Percentiles rank a stretch among this genome's conserved stretches.
Evolutionary conservation across 768 basidiomycete genomes (phyloP).

Genomic region (Phanerochaete carnosa): DNA sequence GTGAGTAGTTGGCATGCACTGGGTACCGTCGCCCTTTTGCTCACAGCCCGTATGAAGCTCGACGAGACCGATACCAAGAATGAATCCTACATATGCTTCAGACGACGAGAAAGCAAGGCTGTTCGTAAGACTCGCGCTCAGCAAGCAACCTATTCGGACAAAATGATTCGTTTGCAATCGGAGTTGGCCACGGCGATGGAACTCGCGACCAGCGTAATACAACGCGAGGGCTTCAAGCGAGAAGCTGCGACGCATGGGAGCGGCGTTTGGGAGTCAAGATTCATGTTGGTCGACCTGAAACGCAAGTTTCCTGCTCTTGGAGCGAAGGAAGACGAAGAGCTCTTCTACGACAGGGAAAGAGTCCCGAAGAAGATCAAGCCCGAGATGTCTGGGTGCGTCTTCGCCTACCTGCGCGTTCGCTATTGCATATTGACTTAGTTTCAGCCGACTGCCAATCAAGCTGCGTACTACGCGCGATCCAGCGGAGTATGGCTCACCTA

Average conservation of each 20-base stretch:
- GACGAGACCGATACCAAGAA: constrained; percentile 89
- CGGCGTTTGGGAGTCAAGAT: constrained; percentile 75
- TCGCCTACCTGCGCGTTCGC: not conserved
- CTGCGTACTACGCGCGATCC: constrained; percentile 44
- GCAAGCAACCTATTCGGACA: constrained; percentile 87
- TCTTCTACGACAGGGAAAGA: constrained; percentile 69
- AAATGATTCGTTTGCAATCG: constrained; percentile 73
- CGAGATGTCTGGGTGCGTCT: constrained; percentile 23
- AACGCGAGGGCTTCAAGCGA: constrained; percentile 76
- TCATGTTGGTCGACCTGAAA: constrained; percentile 75
- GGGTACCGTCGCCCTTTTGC: not conserved
- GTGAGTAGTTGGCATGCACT: constrained; percentile 41
- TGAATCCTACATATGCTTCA: constrained; percentile 97
- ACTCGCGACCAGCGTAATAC: constrained; percentile 63
- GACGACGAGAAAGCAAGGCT: constrained; percentile 90
- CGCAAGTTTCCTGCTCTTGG: constrained; percentile 62
- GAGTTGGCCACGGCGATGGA: constrained; percentile 75
- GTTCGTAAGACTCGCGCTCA: constrained; percentile 92
- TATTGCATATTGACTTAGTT: not conserved
- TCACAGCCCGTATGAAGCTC: constrained; percentile 40
- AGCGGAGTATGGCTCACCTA: constrained; percentile 35
- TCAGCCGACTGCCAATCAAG: constrained; percentile 50
- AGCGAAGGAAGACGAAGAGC: constrained; percentile 67
- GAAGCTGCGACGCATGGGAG: constrained; percentile 55
- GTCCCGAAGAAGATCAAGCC: constrained; percentile 55